A percentile compares a stretch with the other conserved stretches of the same genome.
phyloP scores from a whole-genome alignment of 345 rosid species.

The Acer campestre region DNA sequence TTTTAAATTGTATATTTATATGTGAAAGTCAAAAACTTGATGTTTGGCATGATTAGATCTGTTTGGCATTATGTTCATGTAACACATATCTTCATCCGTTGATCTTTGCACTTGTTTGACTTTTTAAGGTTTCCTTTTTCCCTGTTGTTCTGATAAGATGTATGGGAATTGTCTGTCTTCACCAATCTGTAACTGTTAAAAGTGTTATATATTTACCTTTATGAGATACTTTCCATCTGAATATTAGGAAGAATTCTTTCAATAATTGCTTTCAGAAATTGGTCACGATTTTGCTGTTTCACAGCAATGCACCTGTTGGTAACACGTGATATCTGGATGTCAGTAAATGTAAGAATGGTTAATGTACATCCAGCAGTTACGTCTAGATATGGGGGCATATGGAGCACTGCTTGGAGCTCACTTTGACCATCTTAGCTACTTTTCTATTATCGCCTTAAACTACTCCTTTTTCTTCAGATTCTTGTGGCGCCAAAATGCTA shows the following conservation, averaged over 20 bases:
- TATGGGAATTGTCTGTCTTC: neutral
- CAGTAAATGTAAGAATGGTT: neutral
- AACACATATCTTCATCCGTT: neutral
- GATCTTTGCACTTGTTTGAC: neutral
- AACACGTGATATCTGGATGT: constrained; percentile 2
- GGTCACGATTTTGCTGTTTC: constrained; percentile 2
- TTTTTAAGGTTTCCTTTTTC: too few relatives aligned
- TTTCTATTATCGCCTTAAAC: neutral
- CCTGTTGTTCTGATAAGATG: neutral
- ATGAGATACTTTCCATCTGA: neutral
- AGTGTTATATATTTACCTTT: neutral
- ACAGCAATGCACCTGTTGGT: neutral
- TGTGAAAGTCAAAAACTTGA: neutral
- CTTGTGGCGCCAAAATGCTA: constrained; percentile 79
- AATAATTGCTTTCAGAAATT: neutral
- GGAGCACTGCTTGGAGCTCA: neutral
- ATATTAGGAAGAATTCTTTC: neutral
- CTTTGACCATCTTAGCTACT: neutral
- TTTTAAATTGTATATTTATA: too few relatives aligned
- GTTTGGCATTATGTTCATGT: neutral
- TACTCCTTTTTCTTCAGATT: constrained; percentile 45
- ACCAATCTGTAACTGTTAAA: neutral
- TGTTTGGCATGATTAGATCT: neutral
- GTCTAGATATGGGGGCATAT: neutral
- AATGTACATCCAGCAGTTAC: neutral